Conservation (phyloP, 371 early-diverging fungal genomes). For the Cokeromyces recurvatus region DNA sequence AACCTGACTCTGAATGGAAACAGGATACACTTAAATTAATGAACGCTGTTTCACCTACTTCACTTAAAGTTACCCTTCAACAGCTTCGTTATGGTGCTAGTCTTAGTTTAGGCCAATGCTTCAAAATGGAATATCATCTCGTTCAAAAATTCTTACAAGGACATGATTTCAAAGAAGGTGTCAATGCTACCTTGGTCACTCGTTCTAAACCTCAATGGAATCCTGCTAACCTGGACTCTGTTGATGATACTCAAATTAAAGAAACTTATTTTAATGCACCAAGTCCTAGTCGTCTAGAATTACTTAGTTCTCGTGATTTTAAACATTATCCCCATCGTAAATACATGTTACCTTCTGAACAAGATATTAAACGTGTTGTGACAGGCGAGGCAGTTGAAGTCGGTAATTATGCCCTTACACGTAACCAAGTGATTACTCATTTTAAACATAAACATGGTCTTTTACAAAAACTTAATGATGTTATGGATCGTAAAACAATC, state of each 20-base stretch:
- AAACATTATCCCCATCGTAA: conserved; percentile 71
- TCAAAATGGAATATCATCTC: conserved; percentile 83
- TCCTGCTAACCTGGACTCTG: conserved; percentile 53
- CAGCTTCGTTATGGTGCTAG: conserved; percentile 73
- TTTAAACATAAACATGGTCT: conserved; percentile 71
- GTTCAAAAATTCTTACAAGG: conserved; percentile 72
- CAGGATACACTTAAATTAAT: conserved; percentile 64
- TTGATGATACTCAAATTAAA: conserved; percentile 55
- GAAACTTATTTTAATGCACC: conserved; percentile 54
- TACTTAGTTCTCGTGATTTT: conserved; percentile 32
- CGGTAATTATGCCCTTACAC: conserved; percentile 51
- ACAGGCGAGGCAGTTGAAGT: conserved; percentile 62
- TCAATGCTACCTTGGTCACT: conserved; percentile 69
- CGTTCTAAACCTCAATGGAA: conserved; percentile 72
- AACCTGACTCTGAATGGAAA: conserved; percentile 64
- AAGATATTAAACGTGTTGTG: conserved; percentile 67
- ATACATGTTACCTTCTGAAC: conserved; percentile 78
- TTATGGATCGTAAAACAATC: conserved; percentile 59
- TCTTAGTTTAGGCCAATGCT: conserved; percentile 72
- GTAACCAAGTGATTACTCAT: conserved; percentile 66
- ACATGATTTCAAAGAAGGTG: conserved; percentile 89
- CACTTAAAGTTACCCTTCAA: conserved; percentile 83
- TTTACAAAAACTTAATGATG: conserved; percentile 64
- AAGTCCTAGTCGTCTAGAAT: conserved; percentile 22
- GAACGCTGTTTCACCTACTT: conserved; percentile 76